Evolutionary conservation across 2,329 filamentous ascomycete genomes (phyloP).

Genomic region (Diplodia sapinea): DNA sequence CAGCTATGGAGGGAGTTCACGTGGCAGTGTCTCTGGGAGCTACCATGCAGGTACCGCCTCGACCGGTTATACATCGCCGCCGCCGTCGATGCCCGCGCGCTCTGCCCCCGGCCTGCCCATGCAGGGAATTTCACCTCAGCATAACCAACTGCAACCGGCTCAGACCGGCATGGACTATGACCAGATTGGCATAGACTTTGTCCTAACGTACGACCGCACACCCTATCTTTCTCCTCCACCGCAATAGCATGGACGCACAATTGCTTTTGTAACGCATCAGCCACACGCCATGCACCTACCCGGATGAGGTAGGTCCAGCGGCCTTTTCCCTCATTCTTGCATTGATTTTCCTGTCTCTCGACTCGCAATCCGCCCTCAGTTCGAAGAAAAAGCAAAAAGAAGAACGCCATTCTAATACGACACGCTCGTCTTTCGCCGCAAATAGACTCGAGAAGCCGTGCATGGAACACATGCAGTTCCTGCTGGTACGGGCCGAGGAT

Average conservation of each 20-base stretch:
- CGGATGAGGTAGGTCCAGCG: conserved; percentile 27
- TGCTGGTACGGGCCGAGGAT: conserved; percentile 66
- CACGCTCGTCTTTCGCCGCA: conserved; percentile 22
- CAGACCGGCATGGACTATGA: conserved; percentile 70
- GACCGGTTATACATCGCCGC: conserved; percentile 55
- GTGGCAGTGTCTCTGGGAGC: conserved; percentile 67
- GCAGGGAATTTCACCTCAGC: conserved; percentile 34
- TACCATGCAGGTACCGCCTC: conserved; percentile 58
- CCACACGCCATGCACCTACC: conserved; percentile 24
- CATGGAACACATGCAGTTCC: conserved; percentile 85
- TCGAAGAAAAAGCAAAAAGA: conserved; percentile 18
- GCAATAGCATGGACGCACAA: conserved; percentile 47
- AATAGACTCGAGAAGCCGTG: conserved; percentile 86
- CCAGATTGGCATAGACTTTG: conserved; percentile 86
- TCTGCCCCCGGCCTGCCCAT: conserved; percentile 11
- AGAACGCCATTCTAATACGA: conserved; percentile 29
- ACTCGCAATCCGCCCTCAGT: conserved; percentile 26
- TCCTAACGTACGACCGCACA: conserved; percentile 81
- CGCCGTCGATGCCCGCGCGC: conserved; percentile 33
- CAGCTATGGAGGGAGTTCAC: conserved; percentile 50
- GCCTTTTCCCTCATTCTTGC: conserved; percentile 33
- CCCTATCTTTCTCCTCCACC: conserved; percentile 71
- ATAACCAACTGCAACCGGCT: conserved; percentile 35
- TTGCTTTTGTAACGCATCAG: conserved; percentile 36
- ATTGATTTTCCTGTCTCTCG: conserved; percentile 35